Percentiles rank a stretch among this genome's conserved stretches.
Conservation (phyloP, 208 protist genomes). For the Acanthamoeba culbertsoni region DNA sequence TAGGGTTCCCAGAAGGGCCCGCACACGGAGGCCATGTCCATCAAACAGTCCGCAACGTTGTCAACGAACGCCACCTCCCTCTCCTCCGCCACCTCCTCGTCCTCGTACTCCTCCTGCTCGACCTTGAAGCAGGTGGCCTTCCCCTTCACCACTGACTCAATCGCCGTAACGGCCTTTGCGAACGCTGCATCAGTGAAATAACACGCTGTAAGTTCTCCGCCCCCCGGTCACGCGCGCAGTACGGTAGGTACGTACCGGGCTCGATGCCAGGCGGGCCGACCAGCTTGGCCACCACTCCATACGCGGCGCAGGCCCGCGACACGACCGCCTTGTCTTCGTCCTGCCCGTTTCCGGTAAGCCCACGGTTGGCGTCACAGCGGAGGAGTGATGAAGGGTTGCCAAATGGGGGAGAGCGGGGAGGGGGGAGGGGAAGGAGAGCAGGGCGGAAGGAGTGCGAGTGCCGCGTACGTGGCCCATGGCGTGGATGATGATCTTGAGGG, state of each 20-base stretch:
- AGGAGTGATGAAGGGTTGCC: not conserved
- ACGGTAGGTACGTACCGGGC: not conserved
- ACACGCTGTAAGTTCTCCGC: not conserved
- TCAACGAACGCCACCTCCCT: slow-evolving; percentile 18
- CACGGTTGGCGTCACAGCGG: not conserved
- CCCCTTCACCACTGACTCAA: not conserved
- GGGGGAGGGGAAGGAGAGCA: too few species aligned
- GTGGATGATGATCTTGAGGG: slow-evolving; percentile 5
- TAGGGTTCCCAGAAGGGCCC: not conserved
- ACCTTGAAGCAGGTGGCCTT: slow-evolving; percentile 29
- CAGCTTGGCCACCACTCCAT: slow-evolving; percentile 1
- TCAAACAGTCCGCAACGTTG: not conserved
- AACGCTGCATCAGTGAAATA: not conserved
- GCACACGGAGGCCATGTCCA: not conserved
- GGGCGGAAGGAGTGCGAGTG: too few species aligned
- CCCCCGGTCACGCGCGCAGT: too few species aligned
- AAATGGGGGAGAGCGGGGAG: not conserved
- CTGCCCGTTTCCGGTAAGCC: not conserved
- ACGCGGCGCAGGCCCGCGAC: not conserved
- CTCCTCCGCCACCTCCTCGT: slow-evolving; percentile 43
- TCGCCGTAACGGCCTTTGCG: not conserved
- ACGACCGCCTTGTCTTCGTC: slow-evolving; percentile 42
- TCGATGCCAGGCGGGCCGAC: not conserved
- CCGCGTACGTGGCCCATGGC: not conserved
- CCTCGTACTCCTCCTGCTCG: slow-evolving; percentile 15